These are phyloP conservation scores for Carex cristatella DNA, from an alignment of 176 grass and related monocot species.

Conservation along the genomic window DNA sequence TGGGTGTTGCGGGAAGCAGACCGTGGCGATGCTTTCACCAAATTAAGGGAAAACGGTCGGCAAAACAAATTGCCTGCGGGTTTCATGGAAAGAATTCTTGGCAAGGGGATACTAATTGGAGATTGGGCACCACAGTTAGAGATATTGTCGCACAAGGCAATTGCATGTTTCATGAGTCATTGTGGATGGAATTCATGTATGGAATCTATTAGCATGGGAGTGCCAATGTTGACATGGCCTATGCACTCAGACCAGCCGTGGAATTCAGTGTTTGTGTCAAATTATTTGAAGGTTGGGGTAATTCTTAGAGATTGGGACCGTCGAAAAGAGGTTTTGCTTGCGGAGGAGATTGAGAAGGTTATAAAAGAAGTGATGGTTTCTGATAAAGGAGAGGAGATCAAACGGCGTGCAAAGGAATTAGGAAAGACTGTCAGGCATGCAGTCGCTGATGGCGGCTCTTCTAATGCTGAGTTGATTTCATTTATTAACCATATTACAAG, in stretches of 20 bases:
- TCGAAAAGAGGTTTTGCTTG: background rate
- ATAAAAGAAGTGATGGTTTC: conserved; percentile 32
- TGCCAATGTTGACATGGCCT: conserved; percentile 61
- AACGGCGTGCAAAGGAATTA: conserved; percentile 13
- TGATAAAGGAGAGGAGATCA: conserved; percentile 31
- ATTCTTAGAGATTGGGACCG: conserved; percentile 45
- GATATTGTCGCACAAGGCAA: conserved; percentile 46
- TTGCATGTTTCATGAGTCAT: conserved; percentile 71
- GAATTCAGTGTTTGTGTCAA: conserved; percentile 22
- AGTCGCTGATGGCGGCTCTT: conserved; percentile 35
- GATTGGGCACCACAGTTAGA: conserved; percentile 82
- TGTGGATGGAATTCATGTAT: conserved; percentile 78
- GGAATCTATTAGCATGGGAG: conserved; percentile 61
- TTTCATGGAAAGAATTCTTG: conserved; percentile 9
- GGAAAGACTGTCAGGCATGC: conserved; percentile 24
- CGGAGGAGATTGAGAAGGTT: conserved; percentile 20
- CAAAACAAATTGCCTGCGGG: background rate
- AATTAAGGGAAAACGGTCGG: background rate
- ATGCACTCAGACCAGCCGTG: conserved; percentile 69
- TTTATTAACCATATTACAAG: conserved; percentile 40
- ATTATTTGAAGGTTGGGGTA: conserved; percentile 15
- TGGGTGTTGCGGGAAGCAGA: conserved; percentile 65
- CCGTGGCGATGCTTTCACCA: conserved; percentile 9
- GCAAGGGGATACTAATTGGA: conserved; percentile 40
- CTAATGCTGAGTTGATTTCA: conserved; percentile 34